Base-by-base conservation (phyloP, 2,329 filamentous ascomycete genomes). In the Dactylellina leptospora region DNA sequence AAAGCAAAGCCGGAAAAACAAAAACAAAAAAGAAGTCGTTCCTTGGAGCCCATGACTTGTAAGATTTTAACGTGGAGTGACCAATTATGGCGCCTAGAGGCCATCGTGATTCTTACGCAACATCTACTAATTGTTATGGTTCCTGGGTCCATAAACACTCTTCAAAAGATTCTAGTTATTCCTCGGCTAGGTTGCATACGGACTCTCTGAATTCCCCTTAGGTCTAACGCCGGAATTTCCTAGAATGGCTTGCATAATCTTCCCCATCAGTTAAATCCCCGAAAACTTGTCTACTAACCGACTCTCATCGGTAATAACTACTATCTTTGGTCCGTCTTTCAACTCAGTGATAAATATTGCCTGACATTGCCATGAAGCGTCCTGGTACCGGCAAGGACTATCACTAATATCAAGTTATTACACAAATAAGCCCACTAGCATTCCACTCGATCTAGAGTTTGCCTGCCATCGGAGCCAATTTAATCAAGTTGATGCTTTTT, bases 61-160 rank as follows among this genome's bases (percentile, higher is more conserved):
- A 51, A 4, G 33, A 42, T n/a, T n/a, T n/a, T n/a, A n/a, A n/a
- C n/a, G n/a, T 33, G 9, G 42, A 22, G 9, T 45, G 25, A 48
- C 18, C 18, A 25, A 44, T 40, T 20, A 40, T 20, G 40, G 27
- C 22, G 18, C 16, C 50, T 60, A 16, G 18, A 16, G 40, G 40
- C 27, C 55, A 50, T 62, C 42, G 51, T 44, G 25, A 40, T 55
- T 62, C 54, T 50, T 70, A 66, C 53, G 56, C 30, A 62, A 56
- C 5, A 42, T n/a, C n/a, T n/a, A n/a, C n/a, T 5, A 25, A 5
- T 40, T 25, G 27, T 40, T 27, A 40, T 16, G 33, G 50, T 56
- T 44, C 51, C 66, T 66, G 44, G 33, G 58, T 66, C 47, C 36
- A 58, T 51, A 58, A 51, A 66, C 53, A n/a, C 61, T 51, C 61